A percentile compares a stretch with the other conserved stretches of the same genome.
Evolutionary conservation across 2,329 filamentous ascomycete species (phyloP).

Genomic region (Trichoderma koningiopsis): DNA sequence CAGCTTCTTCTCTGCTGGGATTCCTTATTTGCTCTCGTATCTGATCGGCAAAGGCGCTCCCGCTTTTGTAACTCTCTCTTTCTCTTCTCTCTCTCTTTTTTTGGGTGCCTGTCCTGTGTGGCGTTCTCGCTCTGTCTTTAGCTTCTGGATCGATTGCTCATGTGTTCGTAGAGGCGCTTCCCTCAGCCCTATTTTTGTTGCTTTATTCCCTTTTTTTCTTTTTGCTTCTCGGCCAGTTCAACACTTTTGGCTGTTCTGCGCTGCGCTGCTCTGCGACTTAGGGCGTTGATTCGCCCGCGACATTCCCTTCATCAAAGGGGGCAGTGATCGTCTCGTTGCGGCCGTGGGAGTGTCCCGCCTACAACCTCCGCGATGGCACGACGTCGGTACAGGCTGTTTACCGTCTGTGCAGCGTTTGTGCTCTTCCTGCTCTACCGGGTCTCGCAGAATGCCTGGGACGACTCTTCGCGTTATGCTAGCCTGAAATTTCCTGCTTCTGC

Average conservation of each 20-base stretch:
- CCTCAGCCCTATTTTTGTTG: not conserved
- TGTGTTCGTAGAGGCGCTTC: constrained; percentile 3
- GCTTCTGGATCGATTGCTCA: not conserved
- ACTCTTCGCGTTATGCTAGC: constrained; percentile 24
- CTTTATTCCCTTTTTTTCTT: not conserved
- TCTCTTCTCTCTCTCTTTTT: not conserved
- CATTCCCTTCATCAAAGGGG: not conserved
- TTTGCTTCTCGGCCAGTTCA: not conserved
- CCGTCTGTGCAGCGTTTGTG: constrained; percentile 57
- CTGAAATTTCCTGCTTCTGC: constrained; percentile 17
- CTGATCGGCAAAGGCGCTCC: not conserved
- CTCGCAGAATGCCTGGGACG: constrained; percentile 46
- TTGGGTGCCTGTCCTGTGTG: not conserved
- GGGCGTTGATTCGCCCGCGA: not conserved
- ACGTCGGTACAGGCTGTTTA: constrained; percentile 63
- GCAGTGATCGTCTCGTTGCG: constrained; percentile 5
- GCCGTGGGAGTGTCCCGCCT: not conserved
- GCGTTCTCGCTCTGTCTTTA: not conserved
- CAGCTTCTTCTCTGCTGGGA: constrained; percentile 5
- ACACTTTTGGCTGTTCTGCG: not conserved
- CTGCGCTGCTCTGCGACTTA: not conserved
- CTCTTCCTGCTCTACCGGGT: constrained; percentile 57
- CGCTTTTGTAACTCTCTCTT: not conserved
- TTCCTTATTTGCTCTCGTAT: not conserved
- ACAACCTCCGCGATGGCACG: constrained; percentile 52